Conservation (phyloP, 2,329 filamentous ascomycete species). For the Colletotrichum lentis region DNA sequence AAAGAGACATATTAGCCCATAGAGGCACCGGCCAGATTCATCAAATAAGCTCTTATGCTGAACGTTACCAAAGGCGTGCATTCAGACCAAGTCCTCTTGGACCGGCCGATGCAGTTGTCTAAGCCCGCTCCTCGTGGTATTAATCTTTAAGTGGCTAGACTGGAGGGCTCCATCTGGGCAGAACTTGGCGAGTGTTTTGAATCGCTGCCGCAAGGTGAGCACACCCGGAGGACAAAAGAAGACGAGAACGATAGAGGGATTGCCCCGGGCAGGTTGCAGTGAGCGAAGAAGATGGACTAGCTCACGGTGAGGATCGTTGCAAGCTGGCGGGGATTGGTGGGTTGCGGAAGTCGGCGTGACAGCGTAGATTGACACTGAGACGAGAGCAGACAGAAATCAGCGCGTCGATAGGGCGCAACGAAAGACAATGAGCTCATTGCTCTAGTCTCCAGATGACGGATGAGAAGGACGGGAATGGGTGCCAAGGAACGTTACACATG, state of each 20-base stretch:
- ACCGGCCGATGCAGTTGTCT: slow-evolving; percentile 5
- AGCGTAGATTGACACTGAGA: not conserved
- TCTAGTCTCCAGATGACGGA: slow-evolving; percentile 22
- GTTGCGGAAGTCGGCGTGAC: slow-evolving; percentile 18
- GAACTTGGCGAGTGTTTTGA: not conserved
- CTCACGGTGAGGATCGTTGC: not conserved
- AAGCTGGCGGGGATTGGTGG: not conserved
- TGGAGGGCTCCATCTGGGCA: not conserved
- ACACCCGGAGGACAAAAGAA: not conserved
- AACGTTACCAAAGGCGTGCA: not conserved
- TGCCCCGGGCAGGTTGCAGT: not conserved
- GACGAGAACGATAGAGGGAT: not conserved
- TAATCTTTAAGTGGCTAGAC: slow-evolving; percentile 2
- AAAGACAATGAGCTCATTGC: slow-evolving; percentile 34
- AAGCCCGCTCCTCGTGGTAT: slow-evolving; percentile 1
- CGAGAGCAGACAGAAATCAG: not conserved
- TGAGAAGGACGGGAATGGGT: slow-evolving; percentile 18
- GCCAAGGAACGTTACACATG: slow-evolving; percentile 35
- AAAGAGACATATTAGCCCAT: not conserved
- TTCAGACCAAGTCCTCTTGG: slow-evolving; percentile 10
- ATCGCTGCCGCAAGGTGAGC: not conserved
- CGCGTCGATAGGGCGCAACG: slow-evolving; percentile 15
- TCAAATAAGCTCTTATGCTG: not conserved
- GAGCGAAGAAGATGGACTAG: too few relatives aligned
- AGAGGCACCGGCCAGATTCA: not conserved